These are phyloP conservation scores for Ogataea paraovalis DNA, from an alignment of 805 yeast species.

Conservation along the genomic window DNA sequence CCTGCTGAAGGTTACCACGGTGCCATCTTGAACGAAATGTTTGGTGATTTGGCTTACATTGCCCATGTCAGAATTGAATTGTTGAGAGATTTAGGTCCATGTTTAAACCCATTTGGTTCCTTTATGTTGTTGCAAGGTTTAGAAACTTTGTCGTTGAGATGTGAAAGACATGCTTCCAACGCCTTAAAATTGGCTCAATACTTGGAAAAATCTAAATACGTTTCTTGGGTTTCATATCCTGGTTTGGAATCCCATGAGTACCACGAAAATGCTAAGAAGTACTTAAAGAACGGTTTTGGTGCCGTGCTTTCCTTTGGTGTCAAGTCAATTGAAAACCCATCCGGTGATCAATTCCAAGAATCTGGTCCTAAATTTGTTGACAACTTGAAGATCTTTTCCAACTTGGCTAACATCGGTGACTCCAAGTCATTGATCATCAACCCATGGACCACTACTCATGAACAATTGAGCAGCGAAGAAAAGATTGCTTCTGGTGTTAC, in stretches of 20 bases:
- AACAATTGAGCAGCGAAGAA: constrained; percentile 81
- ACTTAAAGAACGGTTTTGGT: constrained; percentile 77
- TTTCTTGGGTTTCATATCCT: constrained; percentile 87
- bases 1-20: constrained; percentile 97
- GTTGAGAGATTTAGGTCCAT: constrained; percentile 89
- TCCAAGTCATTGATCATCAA: constrained; percentile 93
- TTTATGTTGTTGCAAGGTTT: constrained; percentile 87
- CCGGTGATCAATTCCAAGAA: constrained; percentile 60
- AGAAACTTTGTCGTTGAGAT: constrained; percentile 90
- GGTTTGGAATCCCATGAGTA: constrained; percentile 78
- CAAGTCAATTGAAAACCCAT: constrained; percentile 48
- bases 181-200: constrained; percentile 75
- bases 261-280: constrained; percentile 80
- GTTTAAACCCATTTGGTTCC: constrained; percentile 82
- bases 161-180: constrained; percentile 85
- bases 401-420: constrained; percentile 96
- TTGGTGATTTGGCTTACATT: constrained; percentile 76
- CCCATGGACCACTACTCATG: constrained; percentile 95
- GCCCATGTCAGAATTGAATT: constrained; percentile 79
- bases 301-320: constrained; percentile 89
- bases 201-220: constrained; percentile 64
- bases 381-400: constrained; percentile 76
- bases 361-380: constrained; percentile 86
- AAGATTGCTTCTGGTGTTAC: constrained; percentile 82
- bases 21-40: constrained; percentile 70